A percentile compares a stretch with the other conserved stretches of the same genome.
Evolutionary conservation across 345 rosid genomes (phyloP).

Genomic region (Gynandropsis gynandra): DNA sequence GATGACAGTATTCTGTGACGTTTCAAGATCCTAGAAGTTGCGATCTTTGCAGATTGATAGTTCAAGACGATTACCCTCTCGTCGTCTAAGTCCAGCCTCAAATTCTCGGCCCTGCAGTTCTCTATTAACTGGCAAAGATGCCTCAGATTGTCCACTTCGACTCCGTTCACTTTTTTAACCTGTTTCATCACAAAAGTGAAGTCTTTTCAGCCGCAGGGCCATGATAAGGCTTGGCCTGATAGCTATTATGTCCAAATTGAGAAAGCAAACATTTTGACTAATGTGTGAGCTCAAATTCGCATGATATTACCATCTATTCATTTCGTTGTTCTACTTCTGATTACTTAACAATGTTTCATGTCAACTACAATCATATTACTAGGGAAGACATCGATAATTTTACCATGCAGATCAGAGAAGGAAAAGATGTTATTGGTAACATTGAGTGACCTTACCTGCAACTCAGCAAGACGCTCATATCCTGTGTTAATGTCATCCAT

Average conservation of each 20-base stretch:
- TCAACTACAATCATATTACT: too few relatives aligned
- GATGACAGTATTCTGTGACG: slow-evolving; percentile 73
- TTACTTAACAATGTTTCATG: too few relatives aligned
- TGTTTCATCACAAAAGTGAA: slow-evolving; percentile 28
- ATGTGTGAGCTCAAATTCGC: too few relatives aligned
- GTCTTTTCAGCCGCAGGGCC: slow-evolving; percentile 9
- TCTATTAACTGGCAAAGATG: slow-evolving; percentile 64
- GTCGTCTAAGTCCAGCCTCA: slow-evolving; percentile 79
- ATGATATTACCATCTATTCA: too few relatives aligned
- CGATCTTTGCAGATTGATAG: slow-evolving; percentile 48
- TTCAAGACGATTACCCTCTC: slow-evolving; percentile 63
- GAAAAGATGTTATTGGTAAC: too few relatives aligned
- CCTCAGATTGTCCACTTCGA: slow-evolving; percentile 64
- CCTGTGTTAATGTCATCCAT: slow-evolving; percentile 89
- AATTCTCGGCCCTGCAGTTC: slow-evolving; percentile 38
- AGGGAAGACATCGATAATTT: too few relatives aligned
- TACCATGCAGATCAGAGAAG: too few relatives aligned
- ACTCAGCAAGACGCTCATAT: slow-evolving; percentile 77
- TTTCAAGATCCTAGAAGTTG: slow-evolving; percentile 56
- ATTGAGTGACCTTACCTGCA: slow-evolving; percentile 75
- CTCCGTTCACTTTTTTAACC: slow-evolving; percentile 76
- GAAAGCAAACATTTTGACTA: too few relatives aligned
- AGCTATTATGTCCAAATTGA: too few relatives aligned
- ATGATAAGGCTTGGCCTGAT: too few relatives aligned
- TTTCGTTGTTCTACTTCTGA: too few relatives aligned